phyloP scores from a whole-genome alignment of 1,139 yeast genomes.

The Candida mesenterica region DNA sequence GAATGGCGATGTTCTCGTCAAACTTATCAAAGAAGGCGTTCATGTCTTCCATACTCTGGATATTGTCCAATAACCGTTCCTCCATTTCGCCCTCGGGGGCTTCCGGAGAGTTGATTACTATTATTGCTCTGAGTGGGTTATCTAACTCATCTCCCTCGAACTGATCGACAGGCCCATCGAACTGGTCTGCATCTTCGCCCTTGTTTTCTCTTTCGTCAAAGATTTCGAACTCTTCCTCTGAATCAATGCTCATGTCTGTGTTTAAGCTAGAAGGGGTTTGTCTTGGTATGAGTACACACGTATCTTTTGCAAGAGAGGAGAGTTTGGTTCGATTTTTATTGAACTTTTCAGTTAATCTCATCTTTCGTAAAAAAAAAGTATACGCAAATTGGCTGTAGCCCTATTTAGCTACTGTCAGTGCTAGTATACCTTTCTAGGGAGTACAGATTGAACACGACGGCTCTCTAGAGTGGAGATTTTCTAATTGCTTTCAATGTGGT shows the following conservation, averaged over 20 bases:
- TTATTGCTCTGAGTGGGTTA: slow-evolving; percentile 41
- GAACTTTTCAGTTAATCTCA: too few species aligned
- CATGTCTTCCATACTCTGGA: slow-evolving; percentile 49
- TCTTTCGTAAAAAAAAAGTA: too few species aligned
- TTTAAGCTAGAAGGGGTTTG: slow-evolving; percentile 11
- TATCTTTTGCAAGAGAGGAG: slow-evolving; percentile 3
- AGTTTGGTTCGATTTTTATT: too few species aligned
- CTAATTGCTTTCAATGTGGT: too few species aligned
- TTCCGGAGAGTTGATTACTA: slow-evolving; percentile 38
- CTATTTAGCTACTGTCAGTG: too few species aligned
- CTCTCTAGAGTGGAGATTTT: too few species aligned
- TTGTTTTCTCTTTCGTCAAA: slow-evolving; percentile 8
- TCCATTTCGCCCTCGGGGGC: slow-evolving; percentile 52
- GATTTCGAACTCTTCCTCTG: slow-evolving; percentile 1
- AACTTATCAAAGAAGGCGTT: slow-evolving; percentile 62
- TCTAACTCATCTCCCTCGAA: slow-evolving; percentile 34
- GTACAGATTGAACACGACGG: too few species aligned
- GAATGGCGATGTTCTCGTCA: slow-evolving; percentile 59
- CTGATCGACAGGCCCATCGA: slow-evolving; percentile 8
- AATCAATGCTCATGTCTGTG: slow-evolving; percentile 9
- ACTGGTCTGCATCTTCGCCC: slow-evolving; percentile 20
- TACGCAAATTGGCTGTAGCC: too few species aligned
- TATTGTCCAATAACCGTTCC: slow-evolving; percentile 44
- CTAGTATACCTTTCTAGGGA: too few species aligned
- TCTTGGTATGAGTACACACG: slow-evolving; percentile 3